A percentile compares a stretch with the other conserved stretches of the same genome.
Evolutionary conservation across 345 rosid species (phyloP).

Genomic region (Brassica juncea): DNA sequence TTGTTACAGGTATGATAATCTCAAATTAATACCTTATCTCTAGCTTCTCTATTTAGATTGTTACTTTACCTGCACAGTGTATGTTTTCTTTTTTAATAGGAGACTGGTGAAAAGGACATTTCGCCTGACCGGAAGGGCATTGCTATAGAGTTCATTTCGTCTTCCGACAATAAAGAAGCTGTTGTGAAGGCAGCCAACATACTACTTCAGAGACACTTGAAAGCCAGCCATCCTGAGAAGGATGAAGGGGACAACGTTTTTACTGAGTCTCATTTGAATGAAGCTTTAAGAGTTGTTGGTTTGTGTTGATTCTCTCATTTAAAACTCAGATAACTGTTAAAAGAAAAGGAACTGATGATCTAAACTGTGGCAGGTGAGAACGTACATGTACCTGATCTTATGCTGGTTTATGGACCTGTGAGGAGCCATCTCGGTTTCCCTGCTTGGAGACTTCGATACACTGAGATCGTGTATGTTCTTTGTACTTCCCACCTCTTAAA

Average conservation of each 20-base stretch:
- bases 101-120: slow-evolving; percentile 41
- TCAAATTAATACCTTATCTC: background rate
- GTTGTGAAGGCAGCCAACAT: slow-evolving; percentile 82
- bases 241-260: slow-evolving; percentile 52
- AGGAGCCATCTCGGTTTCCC: slow-evolving; percentile 95
- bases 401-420: slow-evolving; percentile 82
- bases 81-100: slow-evolving; percentile 45
- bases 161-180: slow-evolving; percentile 81
- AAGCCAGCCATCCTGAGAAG: slow-evolving; percentile 40
- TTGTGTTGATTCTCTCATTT: slow-evolving; percentile 35
- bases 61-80: background rate
- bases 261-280: slow-evolving; percentile 67
- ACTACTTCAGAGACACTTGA: slow-evolving; percentile 54
- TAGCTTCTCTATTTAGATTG: slow-evolving; percentile 1
- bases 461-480: slow-evolving; percentile 78
- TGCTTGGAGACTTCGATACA: slow-evolving; percentile 85
- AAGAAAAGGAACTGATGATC: slow-evolving; percentile 1
- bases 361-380: slow-evolving; percentile 53
- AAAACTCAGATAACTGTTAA: background rate
- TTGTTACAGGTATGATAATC: slow-evolving; percentile 41
- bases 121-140: slow-evolving; percentile 37
- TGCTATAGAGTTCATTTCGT: slow-evolving; percentile 69
- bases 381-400: slow-evolving; percentile 76
- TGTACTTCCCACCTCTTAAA: background rate
- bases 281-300: slow-evolving; percentile 75